These are phyloP conservation scores for Malus hybrid DNA, from an alignment of 331 rosid genomes.

Conservation along the genomic window DNA sequence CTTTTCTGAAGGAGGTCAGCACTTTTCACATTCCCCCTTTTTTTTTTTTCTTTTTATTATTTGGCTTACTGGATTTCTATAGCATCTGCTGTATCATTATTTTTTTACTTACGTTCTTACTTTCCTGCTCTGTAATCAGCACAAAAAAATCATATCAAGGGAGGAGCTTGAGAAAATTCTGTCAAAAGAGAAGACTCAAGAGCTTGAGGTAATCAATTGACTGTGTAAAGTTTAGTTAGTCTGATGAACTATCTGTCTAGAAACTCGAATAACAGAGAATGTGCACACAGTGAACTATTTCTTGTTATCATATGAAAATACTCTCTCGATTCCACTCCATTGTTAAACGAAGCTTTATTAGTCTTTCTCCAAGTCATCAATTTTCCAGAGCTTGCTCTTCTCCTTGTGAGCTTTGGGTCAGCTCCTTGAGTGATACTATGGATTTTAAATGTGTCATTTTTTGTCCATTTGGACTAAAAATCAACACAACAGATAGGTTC, in stretches of 20 bases:
- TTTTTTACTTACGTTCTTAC: not conserved
- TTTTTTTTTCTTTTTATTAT: not conserved
- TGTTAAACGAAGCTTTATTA: not conserved
- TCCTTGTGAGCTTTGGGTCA: not conserved
- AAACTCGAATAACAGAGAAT: not conserved
- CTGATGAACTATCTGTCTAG: not conserved
- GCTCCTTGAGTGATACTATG: not conserved
- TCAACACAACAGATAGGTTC: not conserved
- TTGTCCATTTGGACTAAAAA: no score
- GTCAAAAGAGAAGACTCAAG: conserved; percentile 64
- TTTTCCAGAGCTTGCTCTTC: not conserved
- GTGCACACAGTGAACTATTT: not conserved
- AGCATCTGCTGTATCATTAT: not conserved
- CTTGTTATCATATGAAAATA: not conserved
- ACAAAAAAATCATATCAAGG: conserved; percentile 78
- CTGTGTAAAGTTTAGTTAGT: not conserved
- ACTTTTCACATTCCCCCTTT: not conserved
- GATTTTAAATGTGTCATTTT: no score
- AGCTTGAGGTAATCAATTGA: conserved; percentile 54
- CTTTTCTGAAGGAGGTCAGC: conserved; percentile 73
- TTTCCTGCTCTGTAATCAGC: conserved; percentile 49
- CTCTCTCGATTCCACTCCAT: not conserved
- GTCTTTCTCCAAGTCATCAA: not conserved
- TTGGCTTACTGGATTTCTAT: no score
- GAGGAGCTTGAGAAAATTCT: conserved; percentile 68